Base-by-base conservation (phyloP, 805 yeast species). In the Lipomyces chichibuensis region DNA sequence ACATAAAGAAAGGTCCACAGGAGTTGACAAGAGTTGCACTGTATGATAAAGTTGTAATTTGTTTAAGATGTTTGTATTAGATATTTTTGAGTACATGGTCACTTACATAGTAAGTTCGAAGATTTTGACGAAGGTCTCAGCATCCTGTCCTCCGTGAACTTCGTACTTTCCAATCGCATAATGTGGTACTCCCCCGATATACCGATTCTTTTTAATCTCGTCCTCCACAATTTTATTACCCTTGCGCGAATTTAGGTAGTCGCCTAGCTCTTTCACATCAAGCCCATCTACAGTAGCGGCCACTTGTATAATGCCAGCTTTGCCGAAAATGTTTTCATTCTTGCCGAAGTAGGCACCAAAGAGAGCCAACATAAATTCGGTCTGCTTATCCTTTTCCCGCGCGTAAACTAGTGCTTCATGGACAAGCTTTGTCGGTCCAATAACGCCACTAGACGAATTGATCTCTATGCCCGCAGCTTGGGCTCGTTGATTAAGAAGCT, bases 131-230 rank as follows among this genome's bases (percentile, higher is more conserved):
- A 67, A 67, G 39, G 52, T 63, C 23, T 52, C 65, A 1, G 67
- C 63, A 11, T 59, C 70, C 59, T 67, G 70, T 9, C 67, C 64
- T 9, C 70, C 70, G 37, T 64, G 67, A 4, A 67, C 33, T 51
- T 59, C 65, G 25, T 54, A 13, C 49, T 53, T 52, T 11, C 60
- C 67, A 58, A 67, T 58, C 23, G 65, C 61, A 33, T 57, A 64
- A 35, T 67, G 67, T 27, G 70, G 70, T 8, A 67, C 70, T n/a
- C 70, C 70, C 8, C 70, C 67, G n/a, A 67, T 52, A 33, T 11
- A 37, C n/a, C 65, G 23, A 56, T 64, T 67, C 57, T 46, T 52
- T 35, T 49, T 49, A 13, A 37, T 33, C 39, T 64, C 69, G 27
- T 58, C 58, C 43, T 54, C 65, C n/a, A 67, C 69, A 29, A 13